A percentile compares a stretch with the other conserved stretches of the same genome.
These are phyloP conservation scores for Aureobasidium pullulans DNA, from an alignment of 2,329 filamentous ascomycete species.

Conservation along the genomic window DNA sequence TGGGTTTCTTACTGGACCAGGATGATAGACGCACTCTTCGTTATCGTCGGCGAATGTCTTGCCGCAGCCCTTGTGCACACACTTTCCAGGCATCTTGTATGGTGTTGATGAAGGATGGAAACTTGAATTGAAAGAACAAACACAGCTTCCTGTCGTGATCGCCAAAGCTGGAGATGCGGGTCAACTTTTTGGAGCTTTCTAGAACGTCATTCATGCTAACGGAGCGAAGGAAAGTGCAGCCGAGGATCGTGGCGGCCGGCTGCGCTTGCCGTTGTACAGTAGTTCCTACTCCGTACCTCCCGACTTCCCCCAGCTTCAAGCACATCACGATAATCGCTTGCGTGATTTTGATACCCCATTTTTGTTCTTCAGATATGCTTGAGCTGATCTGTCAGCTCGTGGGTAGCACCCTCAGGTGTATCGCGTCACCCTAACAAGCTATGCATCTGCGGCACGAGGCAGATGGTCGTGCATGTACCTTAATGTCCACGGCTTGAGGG, in stretches of 20 bases:
- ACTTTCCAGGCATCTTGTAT: slow-evolving; percentile 66
- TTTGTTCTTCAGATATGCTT: too few relatives aligned
- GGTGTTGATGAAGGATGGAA: not conserved
- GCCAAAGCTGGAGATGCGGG: slow-evolving; percentile 4
- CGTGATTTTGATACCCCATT: too few relatives aligned
- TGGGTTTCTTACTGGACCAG: slow-evolving; percentile 44
- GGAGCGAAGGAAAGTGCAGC: not conserved
- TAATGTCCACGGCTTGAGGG: not conserved
- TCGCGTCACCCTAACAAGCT: not conserved
- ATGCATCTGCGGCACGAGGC: not conserved
- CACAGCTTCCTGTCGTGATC: not conserved
- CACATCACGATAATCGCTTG: too few relatives aligned
- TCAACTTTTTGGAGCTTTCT: slow-evolving; percentile 15
- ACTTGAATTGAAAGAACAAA: not conserved
- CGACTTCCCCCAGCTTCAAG: not conserved
- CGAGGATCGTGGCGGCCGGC: not conserved
- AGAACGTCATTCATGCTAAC: not conserved
- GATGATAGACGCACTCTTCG: slow-evolving; percentile 85
- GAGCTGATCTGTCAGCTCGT: not conserved
- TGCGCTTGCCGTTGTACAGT: not conserved
- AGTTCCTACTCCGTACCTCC: too few relatives aligned
- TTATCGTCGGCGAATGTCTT: slow-evolving; percentile 76
- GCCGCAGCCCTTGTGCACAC: slow-evolving; percentile 92
- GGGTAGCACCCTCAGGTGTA: not conserved
- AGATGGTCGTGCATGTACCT: slow-evolving; percentile 1